Percentiles rank a stretch among this genome's conserved stretches.
Evolutionary conservation across 192 early-diverging fungal genomes (phyloP).

Genomic region (Thoreauomyces humboldtii): DNA sequence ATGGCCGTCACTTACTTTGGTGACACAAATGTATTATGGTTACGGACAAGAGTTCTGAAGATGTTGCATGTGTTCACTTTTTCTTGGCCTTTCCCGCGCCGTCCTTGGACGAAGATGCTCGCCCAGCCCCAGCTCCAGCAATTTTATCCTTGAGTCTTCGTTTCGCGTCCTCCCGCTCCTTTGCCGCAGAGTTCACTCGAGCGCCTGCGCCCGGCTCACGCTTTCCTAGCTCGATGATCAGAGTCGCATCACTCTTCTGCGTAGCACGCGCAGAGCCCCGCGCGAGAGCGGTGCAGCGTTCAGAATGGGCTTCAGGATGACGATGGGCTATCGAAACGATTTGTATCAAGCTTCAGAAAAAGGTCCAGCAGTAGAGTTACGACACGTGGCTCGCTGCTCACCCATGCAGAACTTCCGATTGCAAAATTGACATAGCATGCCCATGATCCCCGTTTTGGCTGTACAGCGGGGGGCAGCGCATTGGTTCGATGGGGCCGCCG

Average conservation of each 20-base stretch:
- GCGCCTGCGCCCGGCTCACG: neutral
- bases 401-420: slow-evolving; percentile 15
- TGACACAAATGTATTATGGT: no score
- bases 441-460: neutral
- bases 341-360: no score
- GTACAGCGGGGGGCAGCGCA: slow-evolving; percentile 8
- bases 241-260: slow-evolving; percentile 13
- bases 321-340: no score
- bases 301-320: slow-evolving; percentile 18
- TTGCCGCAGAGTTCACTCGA: neutral
- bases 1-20: no score
- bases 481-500: slow-evolving; percentile 12
- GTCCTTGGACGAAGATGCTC: neutral
- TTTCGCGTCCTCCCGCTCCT: slow-evolving; percentile 21
- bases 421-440: slow-evolving; percentile 10
- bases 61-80: neutral
- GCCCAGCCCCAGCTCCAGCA: neutral
- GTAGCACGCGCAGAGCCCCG: neutral
- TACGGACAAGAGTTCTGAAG: neutral
- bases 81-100: slow-evolving; percentile 2
- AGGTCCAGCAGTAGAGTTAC: no score
- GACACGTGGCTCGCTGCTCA: neutral
- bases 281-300: slow-evolving; percentile 4
- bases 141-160: slow-evolving; percentile 20
- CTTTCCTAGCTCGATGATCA: slow-evolving; percentile 5